Evolutionary conservation across 495 filamentous ascomycete species (phyloP).

Genomic region (Clohesyomyces aquaticus): DNA sequence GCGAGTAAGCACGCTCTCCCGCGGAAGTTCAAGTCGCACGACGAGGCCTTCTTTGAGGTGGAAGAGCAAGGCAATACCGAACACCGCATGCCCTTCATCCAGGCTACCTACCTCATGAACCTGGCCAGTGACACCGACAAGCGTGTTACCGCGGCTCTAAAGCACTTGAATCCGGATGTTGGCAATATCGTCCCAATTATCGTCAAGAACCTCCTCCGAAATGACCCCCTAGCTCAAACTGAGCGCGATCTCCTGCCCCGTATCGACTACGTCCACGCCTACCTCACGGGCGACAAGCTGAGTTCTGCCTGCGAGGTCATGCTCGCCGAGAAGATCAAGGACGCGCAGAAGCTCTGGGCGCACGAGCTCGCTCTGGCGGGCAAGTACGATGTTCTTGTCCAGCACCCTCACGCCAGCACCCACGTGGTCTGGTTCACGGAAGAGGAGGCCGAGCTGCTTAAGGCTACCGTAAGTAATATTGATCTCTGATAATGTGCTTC

Average conservation of each 20-base stretch:
- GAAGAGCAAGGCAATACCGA: not conserved
- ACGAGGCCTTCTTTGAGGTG: not conserved
- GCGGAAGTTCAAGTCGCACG: too few species aligned
- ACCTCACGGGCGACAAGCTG: not conserved
- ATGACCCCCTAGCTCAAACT: not conserved
- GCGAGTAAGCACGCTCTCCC: too few species aligned
- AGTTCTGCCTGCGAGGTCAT: slow-evolving; percentile 9
- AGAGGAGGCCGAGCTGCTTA: too few species aligned
- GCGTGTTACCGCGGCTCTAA: slow-evolving; percentile 1
- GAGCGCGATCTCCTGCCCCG: slow-evolving; percentile 13
- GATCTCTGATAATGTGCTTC: too few species aligned
- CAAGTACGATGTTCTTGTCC: slow-evolving; percentile 2
- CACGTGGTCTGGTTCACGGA: not conserved
- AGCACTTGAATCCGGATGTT: not conserved
- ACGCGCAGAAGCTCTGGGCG: slow-evolving; percentile 1
- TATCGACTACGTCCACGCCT: slow-evolving; percentile 8
- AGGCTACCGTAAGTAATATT: too few species aligned
- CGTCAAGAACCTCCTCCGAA: not conserved
- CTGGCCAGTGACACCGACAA: not conserved
- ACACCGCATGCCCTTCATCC: not conserved
- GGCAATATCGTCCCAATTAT: slow-evolving; percentile 13
- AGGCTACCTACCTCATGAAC: not conserved
- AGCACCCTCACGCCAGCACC: not conserved
- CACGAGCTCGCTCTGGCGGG: slow-evolving; percentile 2
- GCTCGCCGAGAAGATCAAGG: slow-evolving; percentile 11